Evolutionary conservation across 768 basidiomycete genomes (phyloP), one percentile per base, ranked within the genome.

Genomic region (Mycena haematopus): DNA sequence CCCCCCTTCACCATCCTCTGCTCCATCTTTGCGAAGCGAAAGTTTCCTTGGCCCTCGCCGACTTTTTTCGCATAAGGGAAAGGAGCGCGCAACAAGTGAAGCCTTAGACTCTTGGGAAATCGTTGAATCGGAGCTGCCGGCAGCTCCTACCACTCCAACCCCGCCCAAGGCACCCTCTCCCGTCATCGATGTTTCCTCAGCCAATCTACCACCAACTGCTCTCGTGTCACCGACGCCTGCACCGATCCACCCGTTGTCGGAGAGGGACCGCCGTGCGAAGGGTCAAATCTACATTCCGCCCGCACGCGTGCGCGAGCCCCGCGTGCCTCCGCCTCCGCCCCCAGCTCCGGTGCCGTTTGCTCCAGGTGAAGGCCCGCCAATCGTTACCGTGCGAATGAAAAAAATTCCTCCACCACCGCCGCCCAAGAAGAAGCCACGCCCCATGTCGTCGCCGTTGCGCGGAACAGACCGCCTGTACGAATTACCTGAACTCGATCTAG

Each of bases 61-160:
- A 54, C 60, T 81, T 22, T 78, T 81, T 65, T 68, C 73, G n/a
- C 66, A 70, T 38, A 79, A 77, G 71, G 80, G 76, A 47, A 84
- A 77, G 71, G 80, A 78, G 61, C 77, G 74, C 62, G 69, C 31
- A 17, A 63, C 62, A 6, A 58, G 51, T 44, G 80, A 81, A 60
- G 65, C 73, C 8, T 59, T 80, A 29, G 78, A 83, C 17, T 55
- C 75, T 14, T 85, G 84, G 84, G 83, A 84, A 67, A 72, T 82
- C n/a, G 65, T 85, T 3, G 74, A 74, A 50, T 68, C 70, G 8
- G 69, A 72, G 58, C 25, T 47, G 53, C 66, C 58, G 52, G 52
- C 40, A 47, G 27, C n/a, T 55, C 14, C 44, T 49, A 33, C 22
- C 60, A 57, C 69, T 70, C 35, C 73, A 68, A 29, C 67, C 65